Conservation (phyloP, 306 rosid species). For the Malus sieversii region DNA sequence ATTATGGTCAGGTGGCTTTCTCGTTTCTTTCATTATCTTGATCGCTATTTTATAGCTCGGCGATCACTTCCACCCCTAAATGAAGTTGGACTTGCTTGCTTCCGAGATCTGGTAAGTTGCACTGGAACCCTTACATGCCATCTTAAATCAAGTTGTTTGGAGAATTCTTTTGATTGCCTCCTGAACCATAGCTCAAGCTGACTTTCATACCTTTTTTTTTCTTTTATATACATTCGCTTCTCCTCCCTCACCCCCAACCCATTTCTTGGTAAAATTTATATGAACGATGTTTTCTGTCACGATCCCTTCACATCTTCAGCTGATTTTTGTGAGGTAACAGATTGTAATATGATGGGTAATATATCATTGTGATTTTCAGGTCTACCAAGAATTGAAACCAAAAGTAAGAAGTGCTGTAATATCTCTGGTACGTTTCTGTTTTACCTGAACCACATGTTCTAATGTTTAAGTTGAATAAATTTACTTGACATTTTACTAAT, state of each 20-base stretch:
- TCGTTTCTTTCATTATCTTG: conserved; percentile 52
- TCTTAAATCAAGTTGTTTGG: background rate
- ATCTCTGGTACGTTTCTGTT: conserved; percentile 40
- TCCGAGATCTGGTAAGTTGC: conserved; percentile 57
- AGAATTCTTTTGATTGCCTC: background rate
- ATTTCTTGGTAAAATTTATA: background rate
- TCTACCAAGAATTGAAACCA: conserved; percentile 50
- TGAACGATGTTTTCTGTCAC: background rate
- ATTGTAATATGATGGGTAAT: background rate
- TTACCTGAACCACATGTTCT: background rate
- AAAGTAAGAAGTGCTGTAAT: conserved; percentile 60
- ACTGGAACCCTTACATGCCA: background rate
- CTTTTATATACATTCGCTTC: background rate
- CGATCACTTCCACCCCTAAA: conserved; percentile 46
- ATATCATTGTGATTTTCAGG: conserved; percentile 34
- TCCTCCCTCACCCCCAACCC: background rate
- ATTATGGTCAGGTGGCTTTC: conserved; percentile 65
- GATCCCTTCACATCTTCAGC: background rate
- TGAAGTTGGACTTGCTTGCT: conserved; percentile 54
- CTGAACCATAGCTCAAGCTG: background rate
- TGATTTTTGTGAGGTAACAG: background rate
- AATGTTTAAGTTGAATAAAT: background rate
- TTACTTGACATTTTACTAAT: conserved; percentile 1
- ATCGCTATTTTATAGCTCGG: conserved; percentile 46
- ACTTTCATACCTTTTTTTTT: background rate